These are phyloP conservation scores for Tanacetum coccineum DNA, from an alignment of 129 eudicot genomes.

Conservation along the genomic window DNA sequence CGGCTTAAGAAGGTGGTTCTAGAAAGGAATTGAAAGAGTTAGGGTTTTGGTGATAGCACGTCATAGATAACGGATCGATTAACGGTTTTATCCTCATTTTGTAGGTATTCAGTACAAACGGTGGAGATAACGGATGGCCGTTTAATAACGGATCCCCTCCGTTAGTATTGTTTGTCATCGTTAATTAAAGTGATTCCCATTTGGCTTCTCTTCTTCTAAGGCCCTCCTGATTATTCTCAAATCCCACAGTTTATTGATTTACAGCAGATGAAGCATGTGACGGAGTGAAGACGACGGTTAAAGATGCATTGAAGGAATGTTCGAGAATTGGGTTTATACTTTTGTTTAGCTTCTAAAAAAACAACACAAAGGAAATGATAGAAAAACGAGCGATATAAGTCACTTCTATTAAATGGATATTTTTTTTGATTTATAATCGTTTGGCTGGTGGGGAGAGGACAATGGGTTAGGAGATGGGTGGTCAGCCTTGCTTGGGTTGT, in stretches of 20 bases:
- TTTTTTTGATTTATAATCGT: too few species aligned
- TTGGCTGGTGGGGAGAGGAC: too few species aligned
- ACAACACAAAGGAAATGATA: too few species aligned
- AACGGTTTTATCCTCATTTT: constrained; percentile 33
- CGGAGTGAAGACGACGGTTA: neutral
- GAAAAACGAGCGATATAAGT: too few species aligned
- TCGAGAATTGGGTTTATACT: too few species aligned
- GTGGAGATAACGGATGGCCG: constrained; percentile 44
- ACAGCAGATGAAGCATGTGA: constrained; percentile 2
- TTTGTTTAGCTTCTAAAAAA: too few species aligned
- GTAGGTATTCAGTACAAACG: constrained; percentile 56
- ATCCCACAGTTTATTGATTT: constrained; percentile 45
- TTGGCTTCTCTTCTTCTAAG: constrained; percentile 39
- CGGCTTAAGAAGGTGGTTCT: constrained; percentile 92
- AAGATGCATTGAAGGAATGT: neutral
- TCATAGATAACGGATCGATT: constrained; percentile 26
- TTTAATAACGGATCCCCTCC: constrained; percentile 19
- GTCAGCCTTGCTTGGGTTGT: too few species aligned
- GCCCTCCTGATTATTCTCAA: constrained; percentile 45
- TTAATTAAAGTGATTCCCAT: constrained; percentile 60
- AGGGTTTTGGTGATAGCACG: constrained; percentile 42
- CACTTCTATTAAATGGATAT: too few species aligned
- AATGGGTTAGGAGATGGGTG: too few species aligned
- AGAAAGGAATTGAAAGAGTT: constrained; percentile 58
- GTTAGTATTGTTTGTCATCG: constrained; percentile 27